Conservation (phyloP, 2,329 filamentous ascomycete genomes). For the Fusarium kyushuense region DNA sequence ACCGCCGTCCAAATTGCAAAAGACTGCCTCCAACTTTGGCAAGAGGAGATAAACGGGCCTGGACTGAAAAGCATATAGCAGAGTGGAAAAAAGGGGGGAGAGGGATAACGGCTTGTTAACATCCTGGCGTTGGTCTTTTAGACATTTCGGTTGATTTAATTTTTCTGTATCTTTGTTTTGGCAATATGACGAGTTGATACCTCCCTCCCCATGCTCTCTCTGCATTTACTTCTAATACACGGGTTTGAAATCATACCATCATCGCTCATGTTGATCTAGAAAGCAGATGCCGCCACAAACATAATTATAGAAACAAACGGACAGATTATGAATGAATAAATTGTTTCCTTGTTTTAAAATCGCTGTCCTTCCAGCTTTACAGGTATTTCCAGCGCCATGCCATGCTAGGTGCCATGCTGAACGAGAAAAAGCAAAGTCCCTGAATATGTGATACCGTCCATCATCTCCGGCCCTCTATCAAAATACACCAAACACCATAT, state of each 20-base stretch:
- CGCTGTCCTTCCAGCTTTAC: conserved; percentile 29
- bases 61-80: conserved; percentile 27
- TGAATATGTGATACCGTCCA: conserved; percentile 2
- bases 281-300: conserved; percentile 13
- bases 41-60: conserved; percentile 42
- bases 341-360: conserved; percentile 19
- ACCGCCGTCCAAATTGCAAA: conserved; percentile 59
- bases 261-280: conserved; percentile 19
- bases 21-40: conserved; percentile 37
- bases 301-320: no score
- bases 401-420: conserved; percentile 44
- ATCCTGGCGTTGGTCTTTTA: conserved; percentile 48
- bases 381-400: conserved; percentile 44
- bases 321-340: conserved; percentile 30
- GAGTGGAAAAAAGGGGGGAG: conserved; percentile 19
- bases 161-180: conserved; percentile 46
- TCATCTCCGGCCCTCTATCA: conserved; percentile 29
- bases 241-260: conserved; percentile 10
- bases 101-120: conserved; percentile 31
- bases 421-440: conserved; percentile 24
- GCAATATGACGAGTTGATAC: conserved; percentile 49
- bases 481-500: conserved; percentile 26
- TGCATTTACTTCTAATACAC: neutral
- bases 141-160: conserved; percentile 42
- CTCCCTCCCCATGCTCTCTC: conserved; percentile 39